Base-by-base conservation (phyloP, 176 grass and related monocot genomes). In the Avena sativa region DNA sequence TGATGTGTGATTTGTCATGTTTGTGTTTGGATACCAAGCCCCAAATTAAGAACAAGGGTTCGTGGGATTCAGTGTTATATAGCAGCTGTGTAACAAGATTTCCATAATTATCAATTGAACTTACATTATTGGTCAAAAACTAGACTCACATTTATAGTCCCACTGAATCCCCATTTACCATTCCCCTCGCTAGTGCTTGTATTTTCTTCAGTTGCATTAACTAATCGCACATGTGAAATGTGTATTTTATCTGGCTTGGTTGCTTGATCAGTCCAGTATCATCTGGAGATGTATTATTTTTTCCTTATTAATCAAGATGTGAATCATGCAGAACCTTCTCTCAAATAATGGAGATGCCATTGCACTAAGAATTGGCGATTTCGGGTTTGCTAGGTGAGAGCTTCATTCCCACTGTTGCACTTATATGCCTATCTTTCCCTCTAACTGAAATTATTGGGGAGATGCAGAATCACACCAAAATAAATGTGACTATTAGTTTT, bases 361-460 rank as follows among this genome's bases (percentile, higher is more conserved):
- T 50, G 60, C 90, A 49, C 46, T 95, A 78, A 93, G 91, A 81
- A 92, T 95, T 71, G 93, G 88, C 15, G 93, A 93, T 89, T 95
- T 95, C 79, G 89, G 93, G 71, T 91, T 95, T 79, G 91, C 93
- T 17, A 92, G 87, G 93, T 95, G 84, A 85, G 73, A 71, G 65
- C 15, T 73, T 49, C 79, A 36, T 40, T 9, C 44, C 56, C 53
- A 9, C 50, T 17, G 21, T 81, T 81, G 15, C 21, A 30, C 25
- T 73, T 80, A n/a, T 62, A 66, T 4, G 32, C 72, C 9, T 61
- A 6, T 53, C 9, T 69, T 74, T 8, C 28, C 21, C 52, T 25
- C 17, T 47, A 5, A 47, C 40, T 21, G 20, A 51, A 73, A 55
- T 30, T 20, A 55, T 15, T 10, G 34, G 14, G 26, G 26, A 77